Base-by-base conservation (phyloP, 1,139 yeast genomes). In the Candida labiduridarum region DNA sequence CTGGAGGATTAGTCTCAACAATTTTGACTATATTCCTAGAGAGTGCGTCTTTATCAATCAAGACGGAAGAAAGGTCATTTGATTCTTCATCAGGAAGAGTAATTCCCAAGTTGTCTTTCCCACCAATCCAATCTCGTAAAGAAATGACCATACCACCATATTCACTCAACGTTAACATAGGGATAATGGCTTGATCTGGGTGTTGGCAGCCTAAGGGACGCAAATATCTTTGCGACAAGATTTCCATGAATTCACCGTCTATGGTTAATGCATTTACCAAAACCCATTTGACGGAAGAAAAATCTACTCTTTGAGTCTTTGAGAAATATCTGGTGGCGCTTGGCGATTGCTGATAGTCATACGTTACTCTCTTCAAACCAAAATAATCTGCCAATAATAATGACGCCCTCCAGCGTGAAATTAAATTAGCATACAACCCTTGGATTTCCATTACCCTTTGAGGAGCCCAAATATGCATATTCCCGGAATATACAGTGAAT, bases 101-200 rank as follows among this genome's bases (percentile, higher is more conserved):
- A 19, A 79, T 73, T 7, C 87, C 87, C 50, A 85, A 60, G 47
- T 79, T 79, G 27, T 86, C 90, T 54, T 79, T 82, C 2, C 82
- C 80, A 7, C 88, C 91, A 11, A 91, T 71, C 94, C 97, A 92
- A 65, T 94, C 99, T 57, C 96, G 78, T 78, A 91, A 80, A 0
- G 97, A 84, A 16, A 94, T 85, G 4, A 92, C 94, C 84, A 94
- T 89, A 2, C 99, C 99, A 33, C 99, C 99, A 62, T 91, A 96
- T 62, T 94, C 99, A 57, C 90, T 84, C 48, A 94, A 71, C 0
- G 97, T 89, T 44, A 95, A 74, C 78, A 95, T 82, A 0, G 99
- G 99, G 1, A 96, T 87, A 27, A 92, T 85, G 2, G 92, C 89
- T 52, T 84, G 83, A 41, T 87, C 80, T 0, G 96, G 87, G 48